These are phyloP conservation scores for Blastobotrys buckinghamii DNA, from an alignment of 1,139 yeast species.

Conservation along the genomic window DNA sequence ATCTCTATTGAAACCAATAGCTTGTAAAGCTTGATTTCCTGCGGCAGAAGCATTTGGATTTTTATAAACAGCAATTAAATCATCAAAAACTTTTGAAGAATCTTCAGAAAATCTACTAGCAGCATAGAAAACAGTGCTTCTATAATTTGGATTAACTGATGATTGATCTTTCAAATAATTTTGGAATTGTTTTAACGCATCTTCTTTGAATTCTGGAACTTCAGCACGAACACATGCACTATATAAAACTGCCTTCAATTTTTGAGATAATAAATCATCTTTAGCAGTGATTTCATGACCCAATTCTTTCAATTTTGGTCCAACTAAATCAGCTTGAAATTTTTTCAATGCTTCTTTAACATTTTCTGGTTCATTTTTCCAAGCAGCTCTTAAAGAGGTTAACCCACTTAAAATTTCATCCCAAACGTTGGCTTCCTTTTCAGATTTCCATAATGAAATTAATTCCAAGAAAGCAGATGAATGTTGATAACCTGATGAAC, in stretches of 20 bases:
- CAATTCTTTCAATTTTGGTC: constrained; percentile 48
- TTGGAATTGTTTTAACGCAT: constrained; percentile 52
- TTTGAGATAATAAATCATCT: constrained; percentile 68
- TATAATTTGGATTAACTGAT: constrained; percentile 78
- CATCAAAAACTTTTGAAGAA: constrained; percentile 46
- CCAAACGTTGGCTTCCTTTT: constrained; percentile 52
- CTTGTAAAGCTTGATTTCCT: constrained; percentile 65
- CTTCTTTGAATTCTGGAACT: constrained; percentile 49
- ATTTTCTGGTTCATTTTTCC: constrained; percentile 60
- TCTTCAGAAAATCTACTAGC: constrained; percentile 62
- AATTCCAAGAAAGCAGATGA: constrained; percentile 61
- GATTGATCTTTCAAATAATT: constrained; percentile 59
- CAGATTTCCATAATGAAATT: constrained; percentile 62
- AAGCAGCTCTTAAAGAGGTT: constrained; percentile 54
- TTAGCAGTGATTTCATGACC: constrained; percentile 61
- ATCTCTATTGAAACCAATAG: constrained; percentile 67
- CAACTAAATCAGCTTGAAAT: constrained; percentile 56
- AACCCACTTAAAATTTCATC: constrained; percentile 55
- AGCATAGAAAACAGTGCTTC: constrained; percentile 60
- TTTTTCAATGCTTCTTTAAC: constrained; percentile 51
- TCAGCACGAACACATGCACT: constrained; percentile 59
- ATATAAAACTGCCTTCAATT: constrained; percentile 69
- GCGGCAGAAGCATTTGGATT: constrained; percentile 67
- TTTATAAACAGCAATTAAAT: constrained; percentile 56
- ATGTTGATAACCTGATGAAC: constrained; percentile 66